A percentile compares a stretch with the other conserved stretches of the same genome.
phyloP scores from a whole-genome alignment of 2,329 filamentous ascomycete genomes.

The Orbilia blumenaviensis region DNA sequence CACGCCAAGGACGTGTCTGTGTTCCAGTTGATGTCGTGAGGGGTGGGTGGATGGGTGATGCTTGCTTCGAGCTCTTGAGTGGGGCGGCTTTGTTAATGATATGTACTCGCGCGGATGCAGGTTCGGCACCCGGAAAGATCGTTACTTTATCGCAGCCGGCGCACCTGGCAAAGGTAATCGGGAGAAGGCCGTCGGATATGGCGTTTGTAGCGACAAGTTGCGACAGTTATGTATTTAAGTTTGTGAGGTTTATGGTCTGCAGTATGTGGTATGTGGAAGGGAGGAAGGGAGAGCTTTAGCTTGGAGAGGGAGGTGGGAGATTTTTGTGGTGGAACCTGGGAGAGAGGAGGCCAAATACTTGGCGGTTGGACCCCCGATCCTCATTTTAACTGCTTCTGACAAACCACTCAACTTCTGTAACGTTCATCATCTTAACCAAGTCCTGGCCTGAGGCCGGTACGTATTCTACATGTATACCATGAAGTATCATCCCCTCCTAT shows the following conservation, averaged over 20 bases:
- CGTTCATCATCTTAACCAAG: neutral
- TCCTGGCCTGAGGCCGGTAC: no score
- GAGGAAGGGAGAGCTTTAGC: neutral
- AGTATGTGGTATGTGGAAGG: neutral
- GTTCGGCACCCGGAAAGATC: neutral
- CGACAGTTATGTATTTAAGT: neutral
- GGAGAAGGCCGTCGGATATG: neutral
- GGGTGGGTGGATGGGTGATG: neutral
- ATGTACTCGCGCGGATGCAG: neutral
- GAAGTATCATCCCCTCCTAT: no score
- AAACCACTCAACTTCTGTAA: constrained; percentile 9
- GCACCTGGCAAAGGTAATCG: neutral
- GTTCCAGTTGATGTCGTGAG: neutral
- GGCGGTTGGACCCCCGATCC: neutral
- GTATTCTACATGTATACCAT: no score
- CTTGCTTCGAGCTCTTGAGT: neutral
- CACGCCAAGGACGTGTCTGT: neutral
- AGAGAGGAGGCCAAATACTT: constrained; percentile 14
- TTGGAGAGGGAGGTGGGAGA: constrained; percentile 3
- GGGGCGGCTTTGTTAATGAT: neutral
- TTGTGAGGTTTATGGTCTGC: neutral
- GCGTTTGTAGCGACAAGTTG: neutral
- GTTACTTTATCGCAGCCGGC: neutral
- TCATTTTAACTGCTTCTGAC: neutral
- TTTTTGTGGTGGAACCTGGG: constrained; percentile 16